These are phyloP conservation scores for Chrysanthemum seticuspe DNA, from an alignment of 129 eudicot species.

Conservation along the genomic window DNA sequence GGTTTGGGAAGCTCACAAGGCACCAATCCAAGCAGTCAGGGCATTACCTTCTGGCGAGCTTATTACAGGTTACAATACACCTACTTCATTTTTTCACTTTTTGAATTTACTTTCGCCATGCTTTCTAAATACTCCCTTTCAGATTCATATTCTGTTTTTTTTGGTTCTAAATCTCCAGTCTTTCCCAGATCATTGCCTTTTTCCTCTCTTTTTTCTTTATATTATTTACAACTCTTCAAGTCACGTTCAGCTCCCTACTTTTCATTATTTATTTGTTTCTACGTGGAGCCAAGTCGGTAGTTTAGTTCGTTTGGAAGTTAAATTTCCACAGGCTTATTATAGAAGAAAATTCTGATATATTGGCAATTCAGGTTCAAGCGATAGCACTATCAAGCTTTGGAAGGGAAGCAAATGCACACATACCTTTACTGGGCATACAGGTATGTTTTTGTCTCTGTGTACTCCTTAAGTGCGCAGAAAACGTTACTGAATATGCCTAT, in stretches of 20 bases:
- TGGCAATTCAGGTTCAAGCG: slow-evolving; percentile 84
- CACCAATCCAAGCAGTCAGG: slow-evolving; percentile 79
- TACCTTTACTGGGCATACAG: slow-evolving; percentile 85
- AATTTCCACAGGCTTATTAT: neutral
- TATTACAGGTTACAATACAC: slow-evolving; percentile 62
- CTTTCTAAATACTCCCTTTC: neutral
- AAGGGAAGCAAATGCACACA: slow-evolving; percentile 73
- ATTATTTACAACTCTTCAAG: too few species aligned
- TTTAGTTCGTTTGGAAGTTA: too few species aligned
- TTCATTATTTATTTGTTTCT: too few species aligned
- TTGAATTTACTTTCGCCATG: slow-evolving; percentile 1
- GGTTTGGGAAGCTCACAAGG: slow-evolving; percentile 81
- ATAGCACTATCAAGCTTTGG: slow-evolving; percentile 92
- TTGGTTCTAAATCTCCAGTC: too few species aligned
- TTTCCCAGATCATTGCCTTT: too few species aligned
- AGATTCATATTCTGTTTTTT: neutral
- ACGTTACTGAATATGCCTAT: slow-evolving; percentile 7
- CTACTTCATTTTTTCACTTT: slow-evolving; percentile 1
- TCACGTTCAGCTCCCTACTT: too few species aligned
- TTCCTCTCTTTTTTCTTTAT: too few species aligned
- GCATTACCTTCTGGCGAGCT: slow-evolving; percentile 83
- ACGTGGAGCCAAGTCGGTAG: too few species aligned
- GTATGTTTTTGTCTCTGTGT: slow-evolving; percentile 35
- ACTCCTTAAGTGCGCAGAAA: neutral
- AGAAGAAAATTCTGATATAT: slow-evolving; percentile 17